phyloP scores from a whole-genome alignment of 148 eudicot genomes.

The Fallopia convolvulus region DNA sequence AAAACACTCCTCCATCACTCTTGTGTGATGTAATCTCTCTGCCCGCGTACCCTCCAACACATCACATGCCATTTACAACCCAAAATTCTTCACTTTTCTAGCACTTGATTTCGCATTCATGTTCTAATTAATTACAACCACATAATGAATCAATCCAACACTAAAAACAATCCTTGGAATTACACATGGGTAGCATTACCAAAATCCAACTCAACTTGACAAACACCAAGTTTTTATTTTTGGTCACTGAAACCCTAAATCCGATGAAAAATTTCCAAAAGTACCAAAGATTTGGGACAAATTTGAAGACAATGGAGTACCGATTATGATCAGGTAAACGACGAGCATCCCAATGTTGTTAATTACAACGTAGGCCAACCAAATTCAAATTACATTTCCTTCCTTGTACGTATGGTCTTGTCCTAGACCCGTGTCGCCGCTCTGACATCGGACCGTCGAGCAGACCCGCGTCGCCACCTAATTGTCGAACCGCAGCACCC shows the following conservation, averaged over 20 bases:
- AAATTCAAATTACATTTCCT: too few relatives aligned
- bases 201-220: too few relatives aligned
- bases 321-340: constrained; percentile 72
- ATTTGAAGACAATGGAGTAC: constrained; percentile 21
- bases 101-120: not conserved
- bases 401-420: too few relatives aligned
- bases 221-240: not conserved
- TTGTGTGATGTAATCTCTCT: constrained; percentile 59
- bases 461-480: too few relatives aligned
- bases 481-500: too few relatives aligned
- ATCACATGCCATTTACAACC: constrained; percentile 43
- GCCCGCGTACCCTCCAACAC: constrained; percentile 73
- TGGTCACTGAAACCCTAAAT: not conserved
- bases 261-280: not conserved
- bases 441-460: too few relatives aligned
- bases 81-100: constrained; percentile 1
- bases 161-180: not conserved
- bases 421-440: too few relatives aligned
- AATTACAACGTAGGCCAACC: constrained; percentile 46
- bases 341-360: constrained; percentile 64
- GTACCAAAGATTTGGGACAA: not conserved
- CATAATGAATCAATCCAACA: constrained; percentile 1
- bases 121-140: not conserved
- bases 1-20: constrained; percentile 80
- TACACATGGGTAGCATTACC: too few relatives aligned